phyloP scores from a whole-genome alignment of 495 filamentous ascomycete species.

The Acidiella bohemica region DNA sequence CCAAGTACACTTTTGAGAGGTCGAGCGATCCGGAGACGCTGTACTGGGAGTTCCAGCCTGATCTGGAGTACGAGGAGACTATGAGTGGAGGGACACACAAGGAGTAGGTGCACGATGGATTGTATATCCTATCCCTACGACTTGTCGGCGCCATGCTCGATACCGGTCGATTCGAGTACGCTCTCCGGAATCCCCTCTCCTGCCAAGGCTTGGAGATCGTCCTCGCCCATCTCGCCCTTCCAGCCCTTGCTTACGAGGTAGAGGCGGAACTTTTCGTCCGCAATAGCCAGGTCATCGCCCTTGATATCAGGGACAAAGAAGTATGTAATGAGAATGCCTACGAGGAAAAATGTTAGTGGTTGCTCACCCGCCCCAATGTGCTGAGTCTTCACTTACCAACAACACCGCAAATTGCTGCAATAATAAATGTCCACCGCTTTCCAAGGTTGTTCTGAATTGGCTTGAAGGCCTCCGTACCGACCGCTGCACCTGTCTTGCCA shows the following conservation, averaged over 20 bases:
- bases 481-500: conserved; percentile 39
- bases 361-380: too few relatives aligned
- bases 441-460: conserved; percentile 35
- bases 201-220: conserved; percentile 11
- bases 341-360: too few relatives aligned
- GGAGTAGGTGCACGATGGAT: not conserved
- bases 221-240: conserved; percentile 15
- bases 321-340: conserved; percentile 38
- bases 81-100: conserved; percentile 19
- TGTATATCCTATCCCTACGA: conserved; percentile 1
- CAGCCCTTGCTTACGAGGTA: conserved; percentile 13
- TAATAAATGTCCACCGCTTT: conserved; percentile 40
- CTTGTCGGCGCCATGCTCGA: too few relatives aligned
- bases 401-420: conserved; percentile 41
- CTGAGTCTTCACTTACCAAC: too few relatives aligned
- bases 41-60: conserved; percentile 32
- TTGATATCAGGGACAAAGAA: conserved; percentile 39
- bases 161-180: not conserved
- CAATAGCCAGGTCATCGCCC: conserved; percentile 16
- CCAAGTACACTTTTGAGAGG: conserved; percentile 29
- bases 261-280: conserved; percentile 20
- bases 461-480: conserved; percentile 40
- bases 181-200: conserved; percentile 11
- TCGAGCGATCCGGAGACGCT: conserved; percentile 27
- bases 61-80: conserved; percentile 29